A percentile compares a stretch with the other conserved stretches of the same genome.
Evolutionary conservation across 805 yeast genomes (phyloP).

Genomic region (Starmerella vitae): DNA sequence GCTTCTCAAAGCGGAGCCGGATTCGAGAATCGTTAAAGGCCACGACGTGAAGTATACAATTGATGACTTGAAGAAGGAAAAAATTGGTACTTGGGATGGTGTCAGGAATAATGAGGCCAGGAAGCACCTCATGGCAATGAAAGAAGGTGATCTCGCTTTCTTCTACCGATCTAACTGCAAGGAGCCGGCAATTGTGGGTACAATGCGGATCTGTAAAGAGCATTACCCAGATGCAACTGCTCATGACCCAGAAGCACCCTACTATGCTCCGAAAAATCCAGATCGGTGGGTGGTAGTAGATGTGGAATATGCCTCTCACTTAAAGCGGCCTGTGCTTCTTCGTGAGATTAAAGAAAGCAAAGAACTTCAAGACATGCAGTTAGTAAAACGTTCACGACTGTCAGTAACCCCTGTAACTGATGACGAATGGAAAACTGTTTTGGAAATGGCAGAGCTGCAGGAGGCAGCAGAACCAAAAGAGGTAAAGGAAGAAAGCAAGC

Average conservation of each 20-base stretch:
- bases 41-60: constrained; percentile 39
- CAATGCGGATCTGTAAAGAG: constrained; percentile 25
- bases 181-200: constrained; percentile 43
- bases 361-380: constrained; percentile 31
- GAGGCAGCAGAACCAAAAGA: background rate
- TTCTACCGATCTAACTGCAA: constrained; percentile 47
- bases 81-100: constrained; percentile 43
- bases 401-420: constrained; percentile 40
- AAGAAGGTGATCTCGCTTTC: constrained; percentile 34
- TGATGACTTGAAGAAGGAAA: constrained; percentile 31
- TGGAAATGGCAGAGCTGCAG: constrained; percentile 26
- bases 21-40: constrained; percentile 36
- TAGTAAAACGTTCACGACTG: constrained; percentile 37
- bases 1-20: constrained; percentile 47
- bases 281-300: constrained; percentile 51
- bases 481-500: background rate
- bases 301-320: constrained; percentile 33
- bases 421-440: constrained; percentile 32
- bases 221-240: constrained; percentile 28
- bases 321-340: constrained; percentile 32
- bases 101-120: constrained; percentile 47
- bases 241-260: constrained; percentile 33
- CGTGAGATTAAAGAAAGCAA: constrained; percentile 30
- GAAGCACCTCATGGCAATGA: constrained; percentile 39
- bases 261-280: constrained; percentile 37